Base-by-base conservation (phyloP, 768 basidiomycete species). In the Boletus subcaerulescens region DNA sequence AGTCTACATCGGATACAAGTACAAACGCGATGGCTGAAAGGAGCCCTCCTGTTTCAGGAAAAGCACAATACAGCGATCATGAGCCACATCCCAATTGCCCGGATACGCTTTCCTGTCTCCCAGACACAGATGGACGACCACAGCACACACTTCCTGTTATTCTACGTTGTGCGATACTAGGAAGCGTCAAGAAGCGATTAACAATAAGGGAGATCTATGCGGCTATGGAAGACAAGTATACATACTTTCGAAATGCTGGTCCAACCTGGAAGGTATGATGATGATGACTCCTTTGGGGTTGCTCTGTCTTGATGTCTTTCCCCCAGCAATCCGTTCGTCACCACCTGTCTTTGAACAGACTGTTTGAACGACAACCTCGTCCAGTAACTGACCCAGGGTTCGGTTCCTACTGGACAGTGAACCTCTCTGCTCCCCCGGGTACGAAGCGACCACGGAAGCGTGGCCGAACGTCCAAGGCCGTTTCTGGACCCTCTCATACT, bases 351-450 rank as follows among this genome's bases (percentile, higher is more conserved):
- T 73, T 91, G 48, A 91, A 91, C 70, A 82, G 88, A 35, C 72
- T 92, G 5, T 92, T 92, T 63, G 90, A 92, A 68, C 80, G 89
- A 47, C 87, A 90, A 61, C 85, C 87, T 18, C 80, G 90, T 47
- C 90, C 90, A 9, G 86, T 87, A 11, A 89, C 89, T 31, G 89
- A 91, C 67, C 90, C 90, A 13, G 90, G 90, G 15, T 90, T 91
- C 67, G 90, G 90, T 20, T 91, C 89, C 12, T 91, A 92, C 65
- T 92, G 90, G 90, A 91, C 89, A 35, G 90, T 92, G n/a, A 91
- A 91, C 69, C 77, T 91, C 20, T 69, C 81, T 45, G 90, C 90
- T n/a, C 89, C 89, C 13, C 89, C 89, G 3, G 90, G 90, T 20
- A 91, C 89, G 1, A 92, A 92, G 72, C 82, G 90, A 53, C 90